Percentiles rank a stretch among this genome's conserved stretches.
phyloP scores from a whole-genome alignment of 768 basidiomycete species.

The Clitopilus hobsonii region DNA sequence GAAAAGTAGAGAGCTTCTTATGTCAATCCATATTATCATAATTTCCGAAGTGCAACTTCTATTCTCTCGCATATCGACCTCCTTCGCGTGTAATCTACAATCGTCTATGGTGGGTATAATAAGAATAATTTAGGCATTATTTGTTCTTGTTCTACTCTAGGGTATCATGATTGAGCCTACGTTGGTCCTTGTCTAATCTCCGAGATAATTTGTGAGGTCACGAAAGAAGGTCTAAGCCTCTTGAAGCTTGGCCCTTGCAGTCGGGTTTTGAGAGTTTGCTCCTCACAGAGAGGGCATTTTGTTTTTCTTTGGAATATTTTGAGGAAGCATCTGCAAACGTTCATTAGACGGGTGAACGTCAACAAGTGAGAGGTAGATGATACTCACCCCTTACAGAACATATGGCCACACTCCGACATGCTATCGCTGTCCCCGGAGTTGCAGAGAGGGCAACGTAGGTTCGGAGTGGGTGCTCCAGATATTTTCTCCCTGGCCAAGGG shows the following conservation, averaged over 20 bases:
- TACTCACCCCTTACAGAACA: conserved; percentile 18
- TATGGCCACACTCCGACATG: neutral
- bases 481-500: neutral
- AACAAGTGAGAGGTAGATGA: neutral
- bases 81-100: too few species aligned
- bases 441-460: neutral
- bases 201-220: neutral
- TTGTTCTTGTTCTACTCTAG: too few species aligned
- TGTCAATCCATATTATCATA: too few species aligned
- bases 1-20: too few species aligned
- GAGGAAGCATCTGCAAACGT: neutral
- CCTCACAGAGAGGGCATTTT: neutral
- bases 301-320: neutral
- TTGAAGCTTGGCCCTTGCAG: neutral
- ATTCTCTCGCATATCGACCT: too few species aligned
- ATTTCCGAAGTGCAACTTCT: too few species aligned
- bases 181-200: neutral
- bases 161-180: neutral
- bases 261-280: neutral
- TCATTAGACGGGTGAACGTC: neutral
- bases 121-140: neutral
- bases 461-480: neutral
- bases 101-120: too few species aligned
- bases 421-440: neutral
- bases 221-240: neutral